A percentile compares a stretch with the other conserved stretches of the same genome.
Evolutionary conservation across 495 filamentous ascomycete genomes (phyloP).

Genomic region (Aspergillus steynii): DNA sequence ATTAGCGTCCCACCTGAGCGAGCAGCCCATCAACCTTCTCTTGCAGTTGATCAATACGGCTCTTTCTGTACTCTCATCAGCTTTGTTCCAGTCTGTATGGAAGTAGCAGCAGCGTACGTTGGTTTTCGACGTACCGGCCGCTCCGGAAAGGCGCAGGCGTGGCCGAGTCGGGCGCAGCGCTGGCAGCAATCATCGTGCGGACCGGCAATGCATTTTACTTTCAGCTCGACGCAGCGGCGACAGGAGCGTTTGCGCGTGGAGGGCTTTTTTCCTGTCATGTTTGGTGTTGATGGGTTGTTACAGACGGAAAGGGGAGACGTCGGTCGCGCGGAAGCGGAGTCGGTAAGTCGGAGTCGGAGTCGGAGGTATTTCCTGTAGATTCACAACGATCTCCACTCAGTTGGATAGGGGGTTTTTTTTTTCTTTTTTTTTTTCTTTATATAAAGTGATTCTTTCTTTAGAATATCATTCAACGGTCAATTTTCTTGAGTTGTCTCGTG

Average conservation of each 20-base stretch:
- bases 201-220: slow-evolving; percentile 5
- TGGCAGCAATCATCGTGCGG: slow-evolving; percentile 1
- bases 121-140: neutral
- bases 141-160: slow-evolving; percentile 3
- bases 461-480: too few species aligned
- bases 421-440: too few species aligned
- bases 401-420: too few species aligned
- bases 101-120: neutral
- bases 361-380: too few species aligned
- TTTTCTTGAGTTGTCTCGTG: too few species aligned
- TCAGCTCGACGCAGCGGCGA: slow-evolving; percentile 6
- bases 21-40: slow-evolving; percentile 8
- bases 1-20: neutral
- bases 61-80: neutral
- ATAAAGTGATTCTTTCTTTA: too few species aligned
- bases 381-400: too few species aligned
- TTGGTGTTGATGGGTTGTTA: neutral
- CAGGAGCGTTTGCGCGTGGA: neutral
- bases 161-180: slow-evolving; percentile 10
- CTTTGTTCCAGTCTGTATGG: neutral
- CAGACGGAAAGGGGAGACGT: too few species aligned
- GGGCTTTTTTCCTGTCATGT: neutral
- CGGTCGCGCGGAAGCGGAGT: too few species aligned
- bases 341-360: too few species aligned
- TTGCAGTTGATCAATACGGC: slow-evolving; percentile 10